phyloP scores from a whole-genome alignment of 345 rosid genomes.

The Salix brachista region DNA sequence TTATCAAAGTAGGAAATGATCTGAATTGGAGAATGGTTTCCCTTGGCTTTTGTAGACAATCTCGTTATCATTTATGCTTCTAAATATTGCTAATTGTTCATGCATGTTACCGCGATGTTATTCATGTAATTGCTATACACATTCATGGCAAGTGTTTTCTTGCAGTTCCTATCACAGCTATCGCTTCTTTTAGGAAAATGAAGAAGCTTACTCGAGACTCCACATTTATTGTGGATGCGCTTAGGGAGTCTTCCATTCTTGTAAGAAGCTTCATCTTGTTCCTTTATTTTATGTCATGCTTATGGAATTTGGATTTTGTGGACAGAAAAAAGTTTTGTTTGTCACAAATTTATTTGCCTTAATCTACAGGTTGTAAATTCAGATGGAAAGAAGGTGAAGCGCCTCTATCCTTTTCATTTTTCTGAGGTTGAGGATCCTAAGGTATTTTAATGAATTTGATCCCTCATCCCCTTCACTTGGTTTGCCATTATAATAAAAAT shows the following conservation, averaged over 20 bases:
- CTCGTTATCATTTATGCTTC: not conserved
- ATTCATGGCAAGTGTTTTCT: not conserved
- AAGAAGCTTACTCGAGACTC: constrained; percentile 66
- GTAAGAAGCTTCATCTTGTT: constrained; percentile 36
- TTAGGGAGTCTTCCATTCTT: constrained; percentile 70
- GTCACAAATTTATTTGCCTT: not conserved
- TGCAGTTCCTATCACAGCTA: constrained; percentile 73
- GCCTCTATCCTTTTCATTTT: constrained; percentile 50
- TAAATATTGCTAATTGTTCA: not conserved
- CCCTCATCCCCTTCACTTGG: not conserved
- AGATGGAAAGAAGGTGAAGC: constrained; percentile 84
- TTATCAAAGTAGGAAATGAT: not conserved
- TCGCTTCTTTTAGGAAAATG: constrained; percentile 73
- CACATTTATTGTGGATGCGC: constrained; percentile 49
- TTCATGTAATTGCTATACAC: not conserved
- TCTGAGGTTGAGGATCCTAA: constrained; percentile 67
- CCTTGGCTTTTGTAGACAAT: not conserved
- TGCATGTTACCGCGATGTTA: too few species aligned
- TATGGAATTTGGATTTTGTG: not conserved
- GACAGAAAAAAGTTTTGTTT: not conserved
- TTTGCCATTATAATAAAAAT: not conserved
- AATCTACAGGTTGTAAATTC: constrained; percentile 58
- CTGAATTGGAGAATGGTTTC: not conserved
- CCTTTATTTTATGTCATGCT: not conserved
- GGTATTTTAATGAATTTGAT: constrained; percentile 42